Evolutionary conservation across 176 grass and related monocot genomes (phyloP).

Genomic region (Lolium perenne): DNA sequence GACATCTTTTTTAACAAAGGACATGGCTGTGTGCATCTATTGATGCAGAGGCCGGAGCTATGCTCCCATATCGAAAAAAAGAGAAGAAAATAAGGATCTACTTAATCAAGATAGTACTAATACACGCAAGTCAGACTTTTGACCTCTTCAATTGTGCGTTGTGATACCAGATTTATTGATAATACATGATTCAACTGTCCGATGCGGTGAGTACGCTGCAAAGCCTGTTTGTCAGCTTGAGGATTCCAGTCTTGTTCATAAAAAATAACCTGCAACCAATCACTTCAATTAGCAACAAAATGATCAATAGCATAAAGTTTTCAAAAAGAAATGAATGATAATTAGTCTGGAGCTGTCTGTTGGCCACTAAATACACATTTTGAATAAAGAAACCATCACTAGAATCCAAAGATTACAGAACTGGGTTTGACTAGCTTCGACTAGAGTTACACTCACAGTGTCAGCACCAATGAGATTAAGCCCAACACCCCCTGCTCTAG

Average conservation of each 20-base stretch:
- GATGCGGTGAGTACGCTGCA: constrained; percentile 95
- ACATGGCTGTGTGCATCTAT: no score
- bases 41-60: no score
- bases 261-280: constrained; percentile 80
- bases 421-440: constrained; percentile 14
- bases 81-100: constrained; percentile 32
- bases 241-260: constrained; percentile 99
- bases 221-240: constrained; percentile 93
- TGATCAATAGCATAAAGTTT: constrained; percentile 35
- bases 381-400: constrained; percentile 27
- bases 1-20: no score
- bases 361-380: constrained; percentile 27
- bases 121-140: constrained; percentile 24
- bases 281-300: constrained; percentile 34
- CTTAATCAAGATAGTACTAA: constrained; percentile 26
- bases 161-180: constrained; percentile 89
- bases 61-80: no score
- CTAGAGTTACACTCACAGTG: constrained; percentile 79
- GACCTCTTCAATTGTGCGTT: constrained; percentile 93
- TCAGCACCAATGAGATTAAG: constrained; percentile 98
- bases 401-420: constrained; percentile 20
- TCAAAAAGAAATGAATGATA: constrained; percentile 18
- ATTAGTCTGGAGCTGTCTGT: constrained; percentile 24
- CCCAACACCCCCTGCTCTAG: constrained; percentile 92
- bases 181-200: constrained; percentile 95